phyloP scores from a whole-genome alignment of 345 rosid species.

The Bruguiera gymnorhiza region DNA sequence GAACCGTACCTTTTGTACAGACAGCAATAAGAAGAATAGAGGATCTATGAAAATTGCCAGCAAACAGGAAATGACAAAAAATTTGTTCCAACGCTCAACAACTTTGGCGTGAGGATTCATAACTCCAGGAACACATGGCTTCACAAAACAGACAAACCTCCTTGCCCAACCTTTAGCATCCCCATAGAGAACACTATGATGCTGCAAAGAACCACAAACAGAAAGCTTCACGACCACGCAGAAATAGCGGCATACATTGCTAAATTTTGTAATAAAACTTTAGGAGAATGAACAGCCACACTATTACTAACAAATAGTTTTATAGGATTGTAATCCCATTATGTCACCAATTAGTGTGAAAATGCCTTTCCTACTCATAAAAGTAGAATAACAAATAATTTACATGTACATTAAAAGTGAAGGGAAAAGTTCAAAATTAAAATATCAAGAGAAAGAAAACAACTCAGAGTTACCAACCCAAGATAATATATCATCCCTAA shows the following conservation, averaged over 20 bases:
- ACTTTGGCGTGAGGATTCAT: conserved; percentile 74
- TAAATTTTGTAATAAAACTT: neutral
- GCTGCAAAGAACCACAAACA: conserved; percentile 35
- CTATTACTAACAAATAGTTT: neutral
- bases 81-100: conserved; percentile 67
- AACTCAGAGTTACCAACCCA: too few species aligned
- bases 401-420: too few species aligned
- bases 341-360: neutral
- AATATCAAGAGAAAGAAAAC: too few species aligned
- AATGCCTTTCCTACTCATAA: too few species aligned
- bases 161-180: conserved; percentile 88
- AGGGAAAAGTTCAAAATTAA: too few species aligned
- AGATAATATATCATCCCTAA: too few species aligned
- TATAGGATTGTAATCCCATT: neutral
- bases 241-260: neutral
- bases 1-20: conserved; percentile 44
- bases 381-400: too few species aligned
- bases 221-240: conserved; percentile 5
- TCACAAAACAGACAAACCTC: conserved; percentile 36
- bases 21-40: conserved; percentile 69
- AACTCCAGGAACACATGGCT: conserved; percentile 46
- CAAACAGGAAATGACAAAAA: conserved; percentile 66
- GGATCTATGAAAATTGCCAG: conserved; percentile 81
- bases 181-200: conserved; percentile 60
- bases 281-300: neutral